Evolutionary conservation across 2,329 filamentous ascomycete species (phyloP), one percentile per base, ranked within the genome.

Genomic region (Calonectria multiphialidica): DNA sequence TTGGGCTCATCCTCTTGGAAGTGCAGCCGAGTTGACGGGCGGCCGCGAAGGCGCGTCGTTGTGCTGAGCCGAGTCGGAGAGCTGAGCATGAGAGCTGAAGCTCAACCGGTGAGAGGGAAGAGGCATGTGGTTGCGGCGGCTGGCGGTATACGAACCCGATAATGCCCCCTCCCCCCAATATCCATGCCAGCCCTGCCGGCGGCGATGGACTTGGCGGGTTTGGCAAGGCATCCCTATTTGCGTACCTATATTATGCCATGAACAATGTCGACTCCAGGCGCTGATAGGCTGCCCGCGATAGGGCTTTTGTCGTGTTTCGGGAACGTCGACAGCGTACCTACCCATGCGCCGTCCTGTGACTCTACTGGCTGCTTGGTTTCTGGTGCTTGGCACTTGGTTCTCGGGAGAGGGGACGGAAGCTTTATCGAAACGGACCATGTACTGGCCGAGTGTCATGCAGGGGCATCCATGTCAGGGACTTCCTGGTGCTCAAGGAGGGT

Each of bases 391-490:
- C 23, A 5, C 37, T 44, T 44, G 57, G 33, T 42, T 23, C 33
- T 44, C 33, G 61, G 40, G 25, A 57, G 64, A 44, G 37, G 35
- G 63, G 45, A 53, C 55, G 63, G 55, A 62, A 67, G 55, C 55
- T 63, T 55, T 50, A 63, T 71, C 69, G 63, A 71, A 55, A 67
- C 63, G 45, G 55, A 59, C 69, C 55, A 67, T 62, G 69, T 61
- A 50, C 47, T 63, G 47, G 55, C 53, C 25, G 55, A 71, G 63
- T 66, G 55, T 71, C 64, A 62, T 64, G 59, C 64, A 71, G 69
- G 69, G 69, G 69, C 63, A 71, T 67, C 69, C 57, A 65, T 64
- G 69, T 57, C 55, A 59, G 47, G 69, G 40, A 66, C 50, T 16
- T 35, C 57, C 25, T 25, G 37, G 35, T 25, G 30, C 53, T 68